phyloP scores from a whole-genome alignment of 371 early-diverging fungal genomes.

The Saksenaea oblongispora region DNA sequence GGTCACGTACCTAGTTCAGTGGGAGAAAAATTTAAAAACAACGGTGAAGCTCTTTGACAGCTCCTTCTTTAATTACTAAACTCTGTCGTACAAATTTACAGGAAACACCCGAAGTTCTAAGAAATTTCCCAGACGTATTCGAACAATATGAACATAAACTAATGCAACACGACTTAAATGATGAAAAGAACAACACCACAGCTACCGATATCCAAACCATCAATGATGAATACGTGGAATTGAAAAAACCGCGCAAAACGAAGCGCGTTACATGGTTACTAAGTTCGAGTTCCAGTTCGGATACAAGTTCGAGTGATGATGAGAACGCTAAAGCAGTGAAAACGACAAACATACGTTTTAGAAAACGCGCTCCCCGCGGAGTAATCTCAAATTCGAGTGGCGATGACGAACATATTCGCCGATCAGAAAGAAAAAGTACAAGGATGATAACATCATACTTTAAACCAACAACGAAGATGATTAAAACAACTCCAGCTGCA shows the following conservation, averaged over 20 bases:
- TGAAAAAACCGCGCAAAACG: not conserved
- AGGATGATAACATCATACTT: no score
- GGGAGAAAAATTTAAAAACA: conserved; percentile 8
- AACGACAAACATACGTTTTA: not conserved
- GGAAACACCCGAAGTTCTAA: not conserved
- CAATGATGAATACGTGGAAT: not conserved
- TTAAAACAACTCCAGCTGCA: not conserved
- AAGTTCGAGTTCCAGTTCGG: not conserved
- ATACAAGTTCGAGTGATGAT: not conserved
- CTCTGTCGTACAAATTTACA: not conserved
- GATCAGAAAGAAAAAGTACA: not conserved
- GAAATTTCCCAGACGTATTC: not conserved
- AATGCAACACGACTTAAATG: not conserved
- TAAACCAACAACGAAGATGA: not conserved
- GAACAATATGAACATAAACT: not conserved
- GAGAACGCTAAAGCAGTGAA: not conserved
- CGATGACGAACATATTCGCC: not conserved
- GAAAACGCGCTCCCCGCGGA: no score
- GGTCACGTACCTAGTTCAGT: conserved; percentile 6
- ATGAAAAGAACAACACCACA: not conserved
- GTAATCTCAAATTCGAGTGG: no score
- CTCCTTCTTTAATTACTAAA: not conserved
- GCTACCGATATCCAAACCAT: not conserved
- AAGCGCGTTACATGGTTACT: not conserved
- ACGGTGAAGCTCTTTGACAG: not conserved